Percentiles rank a stretch among this genome's conserved stretches.
Conservation (phyloP, 768 basidiomycete genomes). For the Lyophyllum semitale region DNA sequence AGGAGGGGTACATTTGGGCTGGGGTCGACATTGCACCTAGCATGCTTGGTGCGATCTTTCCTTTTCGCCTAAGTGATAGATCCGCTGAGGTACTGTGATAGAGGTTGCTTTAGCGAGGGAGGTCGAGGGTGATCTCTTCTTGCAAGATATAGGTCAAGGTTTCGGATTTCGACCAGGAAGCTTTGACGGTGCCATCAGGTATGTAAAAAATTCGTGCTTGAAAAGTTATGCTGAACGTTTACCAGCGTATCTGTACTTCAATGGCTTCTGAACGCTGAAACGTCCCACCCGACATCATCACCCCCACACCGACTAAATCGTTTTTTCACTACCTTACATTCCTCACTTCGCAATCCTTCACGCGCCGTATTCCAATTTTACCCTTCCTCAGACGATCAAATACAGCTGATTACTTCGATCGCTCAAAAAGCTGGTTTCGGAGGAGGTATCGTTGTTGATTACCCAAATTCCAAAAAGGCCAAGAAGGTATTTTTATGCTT, state of each 20-base stretch:
- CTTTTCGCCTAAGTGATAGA: background rate
- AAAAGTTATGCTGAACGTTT: background rate
- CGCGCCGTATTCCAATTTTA: conserved; percentile 94
- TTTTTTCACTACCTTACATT: conserved; percentile 93
- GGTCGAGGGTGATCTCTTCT: conserved; percentile 93
- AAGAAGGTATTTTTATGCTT: conserved; percentile 93
- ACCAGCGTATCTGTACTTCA: conserved; percentile 95
- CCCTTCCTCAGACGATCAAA: conserved; percentile 95
- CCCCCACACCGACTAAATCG: conserved; percentile 82
- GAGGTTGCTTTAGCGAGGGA: conserved; percentile 96
- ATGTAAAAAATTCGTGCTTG: conserved; percentile 8
- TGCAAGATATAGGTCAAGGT: conserved; percentile 98
- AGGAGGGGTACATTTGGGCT: conserved; percentile 90
- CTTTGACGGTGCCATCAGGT: conserved; percentile 98
- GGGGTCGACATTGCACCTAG: conserved; percentile 95
- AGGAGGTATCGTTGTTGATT: conserved; percentile 95
- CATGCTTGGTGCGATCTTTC: conserved; percentile 78
- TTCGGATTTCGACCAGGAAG: conserved; percentile 96
- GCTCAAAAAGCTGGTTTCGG: conserved; percentile 97
- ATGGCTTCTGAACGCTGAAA: conserved; percentile 97
- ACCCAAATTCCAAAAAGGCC: conserved; percentile 95
- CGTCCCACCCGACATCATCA: conserved; percentile 85
- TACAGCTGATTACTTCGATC: conserved; percentile 89
- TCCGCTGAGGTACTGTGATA: conserved; percentile 26
- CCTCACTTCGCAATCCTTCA: conserved; percentile 81